A percentile compares a stretch with the other conserved stretches of the same genome.
These are phyloP conservation scores for Penicillium verrucosum DNA, from an alignment of 2,329 filamentous ascomycete species.

Conservation along the genomic window DNA sequence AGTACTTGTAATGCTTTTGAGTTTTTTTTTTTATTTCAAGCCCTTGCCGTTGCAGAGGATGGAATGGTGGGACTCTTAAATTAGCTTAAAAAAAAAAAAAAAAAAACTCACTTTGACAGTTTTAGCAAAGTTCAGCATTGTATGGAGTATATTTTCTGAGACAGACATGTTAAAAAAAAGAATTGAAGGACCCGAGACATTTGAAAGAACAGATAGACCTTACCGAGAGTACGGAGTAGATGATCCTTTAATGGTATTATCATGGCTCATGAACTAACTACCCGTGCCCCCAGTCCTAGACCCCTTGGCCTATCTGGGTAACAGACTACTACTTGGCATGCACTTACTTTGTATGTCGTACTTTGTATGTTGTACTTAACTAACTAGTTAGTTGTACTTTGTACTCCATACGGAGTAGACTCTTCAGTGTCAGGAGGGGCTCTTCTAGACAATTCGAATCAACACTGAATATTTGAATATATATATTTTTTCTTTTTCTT, in stretches of 20 bases:
- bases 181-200: not conserved
- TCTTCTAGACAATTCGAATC: not conserved
- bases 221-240: no score
- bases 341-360: not conserved
- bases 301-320: not conserved
- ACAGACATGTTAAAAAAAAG: not conserved
- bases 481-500: not conserved
- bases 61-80: not conserved
- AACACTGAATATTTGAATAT: not conserved
- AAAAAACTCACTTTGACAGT: not conserved
- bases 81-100: not conserved
- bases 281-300: not conserved
- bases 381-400: not conserved
- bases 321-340: conserved; percentile 2
- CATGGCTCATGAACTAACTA: not conserved
- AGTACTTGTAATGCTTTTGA: not conserved
- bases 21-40: not conserved
- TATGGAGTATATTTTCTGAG: not conserved
- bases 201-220: not conserved
- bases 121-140: not conserved
- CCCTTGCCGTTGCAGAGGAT: not conserved
- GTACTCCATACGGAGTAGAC: not conserved
- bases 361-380: not conserved
- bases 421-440: not conserved
- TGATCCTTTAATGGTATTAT: not conserved